A percentile compares a stretch with the other conserved stretches of the same genome.
phyloP scores from a whole-genome alignment of 2,329 filamentous ascomycete species.

The Cadophora luteo-olivacea region DNA sequence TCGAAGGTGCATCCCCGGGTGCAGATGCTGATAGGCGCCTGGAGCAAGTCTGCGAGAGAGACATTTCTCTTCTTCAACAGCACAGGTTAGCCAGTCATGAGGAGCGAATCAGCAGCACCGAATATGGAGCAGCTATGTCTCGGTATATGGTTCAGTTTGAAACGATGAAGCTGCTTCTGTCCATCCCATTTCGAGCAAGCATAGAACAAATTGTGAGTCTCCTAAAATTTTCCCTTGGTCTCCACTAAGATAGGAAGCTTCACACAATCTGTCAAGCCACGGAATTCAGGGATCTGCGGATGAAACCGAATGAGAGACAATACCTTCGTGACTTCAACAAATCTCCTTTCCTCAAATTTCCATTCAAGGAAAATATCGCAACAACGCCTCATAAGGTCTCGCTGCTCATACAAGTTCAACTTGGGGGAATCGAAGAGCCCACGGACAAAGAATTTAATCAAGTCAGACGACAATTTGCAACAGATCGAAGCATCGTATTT shows the following conservation, averaged over 20 bases:
- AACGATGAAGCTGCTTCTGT: conserved; percentile 76
- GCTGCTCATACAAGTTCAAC: conserved; percentile 76
- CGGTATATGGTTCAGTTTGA: conserved; percentile 81
- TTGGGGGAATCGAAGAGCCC: conserved; percentile 70
- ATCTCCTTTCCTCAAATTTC: conserved; percentile 70
- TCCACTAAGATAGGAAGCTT: conserved; percentile 56
- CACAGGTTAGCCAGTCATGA: conserved; percentile 59
- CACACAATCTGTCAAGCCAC: conserved; percentile 68
- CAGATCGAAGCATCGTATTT: conserved; percentile 69
- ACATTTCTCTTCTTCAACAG: conserved; percentile 69
- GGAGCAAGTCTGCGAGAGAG: conserved; percentile 72
- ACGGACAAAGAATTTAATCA: conserved; percentile 61
- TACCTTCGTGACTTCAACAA: conserved; percentile 77
- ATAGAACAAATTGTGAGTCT: conserved; percentile 71
- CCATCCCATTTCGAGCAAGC: conserved; percentile 64
- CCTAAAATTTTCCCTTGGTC: background rate
- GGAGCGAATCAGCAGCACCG: conserved; percentile 65
- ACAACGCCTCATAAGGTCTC: conserved; percentile 76
- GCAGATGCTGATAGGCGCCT: conserved; percentile 67
- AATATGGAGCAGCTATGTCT: conserved; percentile 82
- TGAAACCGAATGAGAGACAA: conserved; percentile 72
- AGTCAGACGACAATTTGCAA: conserved; percentile 62
- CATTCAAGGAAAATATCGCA: conserved; percentile 71
- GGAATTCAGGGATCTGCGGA: conserved; percentile 76
- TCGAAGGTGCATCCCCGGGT: conserved; percentile 59